Percentiles rank a stretch among this genome's conserved stretches.
Conservation (phyloP, 805 yeast species). For the Ascoidea rubescens region DNA sequence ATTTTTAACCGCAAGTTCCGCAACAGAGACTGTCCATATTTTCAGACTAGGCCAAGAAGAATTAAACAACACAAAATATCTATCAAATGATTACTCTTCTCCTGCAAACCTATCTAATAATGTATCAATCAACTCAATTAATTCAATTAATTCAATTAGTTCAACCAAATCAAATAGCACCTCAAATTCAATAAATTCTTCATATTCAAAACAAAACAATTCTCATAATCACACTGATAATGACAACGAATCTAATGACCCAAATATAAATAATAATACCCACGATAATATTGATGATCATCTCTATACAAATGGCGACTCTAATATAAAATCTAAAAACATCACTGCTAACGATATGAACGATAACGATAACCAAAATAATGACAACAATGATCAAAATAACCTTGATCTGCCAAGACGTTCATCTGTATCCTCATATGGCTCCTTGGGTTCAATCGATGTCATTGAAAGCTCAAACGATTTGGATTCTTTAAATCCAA, state of each 20-base stretch:
- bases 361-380: slow-evolving; percentile 3
- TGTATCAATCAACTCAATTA: slow-evolving; percentile 1
- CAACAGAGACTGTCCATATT: slow-evolving; percentile 87
- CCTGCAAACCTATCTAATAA: slow-evolving; percentile 2
- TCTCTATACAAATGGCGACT: not conserved
- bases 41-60: slow-evolving; percentile 52
- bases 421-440: not conserved
- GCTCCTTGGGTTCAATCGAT: not conserved
- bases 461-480: not conserved
- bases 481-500: not conserved
- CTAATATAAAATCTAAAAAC: slow-evolving; percentile 9
- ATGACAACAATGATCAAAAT: slow-evolving; percentile 5
- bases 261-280: slow-evolving; percentile 1
- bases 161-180: slow-evolving; percentile 1
- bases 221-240: not conserved
- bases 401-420: not conserved
- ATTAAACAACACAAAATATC: not conserved
- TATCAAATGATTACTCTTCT: not conserved
- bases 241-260: slow-evolving; percentile 2
- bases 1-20: slow-evolving; percentile 69
- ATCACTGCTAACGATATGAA: slow-evolving; percentile 1
- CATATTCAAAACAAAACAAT: slow-evolving; percentile 2
- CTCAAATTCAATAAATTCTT: not conserved
- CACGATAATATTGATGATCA: not conserved
- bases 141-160: not conserved